Conservation (phyloP, 1,139 yeast genomes). For the Yamadazyma buinensis region DNA sequence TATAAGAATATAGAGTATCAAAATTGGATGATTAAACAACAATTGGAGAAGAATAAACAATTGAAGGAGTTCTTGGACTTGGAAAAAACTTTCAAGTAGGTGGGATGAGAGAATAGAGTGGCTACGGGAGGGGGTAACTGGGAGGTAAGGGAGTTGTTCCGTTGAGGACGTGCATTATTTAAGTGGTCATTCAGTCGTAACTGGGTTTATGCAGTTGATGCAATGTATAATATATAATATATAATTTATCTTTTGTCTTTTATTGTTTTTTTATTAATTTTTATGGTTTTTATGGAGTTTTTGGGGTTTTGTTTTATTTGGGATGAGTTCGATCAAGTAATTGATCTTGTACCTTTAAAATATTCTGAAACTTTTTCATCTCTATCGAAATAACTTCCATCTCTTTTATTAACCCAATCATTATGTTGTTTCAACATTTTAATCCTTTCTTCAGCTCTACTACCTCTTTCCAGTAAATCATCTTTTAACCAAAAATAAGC, state of each 20-base stretch:
- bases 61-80: slow-evolving; percentile 15
- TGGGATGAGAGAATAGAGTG: not conserved
- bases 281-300: not conserved
- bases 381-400: slow-evolving; percentile 44
- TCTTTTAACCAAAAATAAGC: slow-evolving; percentile 61
- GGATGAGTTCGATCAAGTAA: not conserved
- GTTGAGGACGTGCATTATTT: slow-evolving; percentile 4
- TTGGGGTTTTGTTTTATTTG: not conserved
- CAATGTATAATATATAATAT: slow-evolving; percentile 1
- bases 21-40: slow-evolving; percentile 14
- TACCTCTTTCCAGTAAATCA: slow-evolving; percentile 53
- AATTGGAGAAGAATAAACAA: slow-evolving; percentile 12
- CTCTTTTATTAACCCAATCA: slow-evolving; percentile 41
- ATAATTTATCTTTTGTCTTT: not conserved
- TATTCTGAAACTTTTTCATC: slow-evolving; percentile 44
- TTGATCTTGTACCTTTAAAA: slow-evolving; percentile 43
- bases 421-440: slow-evolving; percentile 43
- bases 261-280: too few species aligned
- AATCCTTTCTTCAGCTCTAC: slow-evolving; percentile 47
- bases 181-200: too few species aligned
- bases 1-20: slow-evolving; percentile 15
- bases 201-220: slow-evolving; percentile 5
- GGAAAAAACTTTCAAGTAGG: slow-evolving; percentile 8
- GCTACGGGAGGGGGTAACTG: not conserved
- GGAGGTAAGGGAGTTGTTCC: not conserved